Evolutionary conservation across 208 protist species (phyloP).

Genomic region (Wallacemonas collosoma): DNA sequence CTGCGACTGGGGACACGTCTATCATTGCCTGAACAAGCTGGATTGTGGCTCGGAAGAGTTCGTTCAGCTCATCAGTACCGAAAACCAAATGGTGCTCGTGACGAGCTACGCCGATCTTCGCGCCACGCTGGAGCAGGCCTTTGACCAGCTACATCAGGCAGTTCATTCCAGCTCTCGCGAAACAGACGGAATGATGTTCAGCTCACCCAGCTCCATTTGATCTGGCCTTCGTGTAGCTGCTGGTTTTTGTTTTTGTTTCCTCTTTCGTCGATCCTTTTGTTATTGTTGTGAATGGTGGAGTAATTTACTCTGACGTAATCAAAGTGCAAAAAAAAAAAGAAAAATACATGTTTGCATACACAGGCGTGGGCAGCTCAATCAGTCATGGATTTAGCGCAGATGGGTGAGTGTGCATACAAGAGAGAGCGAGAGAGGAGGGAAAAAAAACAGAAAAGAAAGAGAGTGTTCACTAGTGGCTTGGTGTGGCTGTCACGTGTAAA

Average conservation of each 20-base stretch:
- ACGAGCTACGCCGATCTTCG: constrained; percentile 95
- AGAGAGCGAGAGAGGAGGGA: no score
- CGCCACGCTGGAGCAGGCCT: constrained; percentile 77
- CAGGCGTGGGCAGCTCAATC: not conserved
- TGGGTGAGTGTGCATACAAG: not conserved
- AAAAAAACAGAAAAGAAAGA: not conserved
- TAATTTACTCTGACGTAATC: not conserved
- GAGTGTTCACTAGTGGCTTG: not conserved
- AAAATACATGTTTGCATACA: constrained; percentile 8
- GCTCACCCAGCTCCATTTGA: constrained; percentile 12
- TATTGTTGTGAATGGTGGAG: not conserved
- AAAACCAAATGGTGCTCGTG: constrained; percentile 88
- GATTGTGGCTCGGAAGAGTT: constrained; percentile 94
- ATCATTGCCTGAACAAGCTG: constrained; percentile 97
- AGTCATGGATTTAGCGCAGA: not conserved
- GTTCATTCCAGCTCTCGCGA: constrained; percentile 22
- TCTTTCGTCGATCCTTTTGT: not conserved
- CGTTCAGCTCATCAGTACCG: constrained; percentile 94
- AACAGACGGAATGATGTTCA: constrained; percentile 13
- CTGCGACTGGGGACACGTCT: constrained; percentile 94
- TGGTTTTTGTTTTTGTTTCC: not conserved
- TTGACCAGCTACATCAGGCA: constrained; percentile 78
- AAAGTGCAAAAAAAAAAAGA: not conserved
- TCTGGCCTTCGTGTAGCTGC: no score
- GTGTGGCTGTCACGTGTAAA: not conserved